Percentiles rank a stretch among this genome's conserved stretches.
Evolutionary conservation across 2,329 filamentous ascomycete species (phyloP).

Genomic region (Hymenoscyphus infarciens): DNA sequence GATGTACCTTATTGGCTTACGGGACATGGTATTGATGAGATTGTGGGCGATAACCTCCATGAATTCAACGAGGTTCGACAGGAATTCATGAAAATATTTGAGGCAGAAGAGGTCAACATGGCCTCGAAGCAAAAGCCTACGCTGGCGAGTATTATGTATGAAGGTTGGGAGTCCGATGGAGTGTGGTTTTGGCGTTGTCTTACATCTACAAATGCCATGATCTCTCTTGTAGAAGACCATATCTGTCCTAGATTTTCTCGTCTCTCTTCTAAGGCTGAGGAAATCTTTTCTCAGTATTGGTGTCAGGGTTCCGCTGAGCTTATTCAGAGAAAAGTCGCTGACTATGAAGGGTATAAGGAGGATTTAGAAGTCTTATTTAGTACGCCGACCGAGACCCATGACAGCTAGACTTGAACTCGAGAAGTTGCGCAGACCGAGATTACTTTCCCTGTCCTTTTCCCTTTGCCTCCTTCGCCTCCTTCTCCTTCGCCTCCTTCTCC

Average conservation of each 20-base stretch:
- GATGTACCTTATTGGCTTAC: constrained; percentile 36
- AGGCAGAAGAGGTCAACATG: constrained; percentile 24
- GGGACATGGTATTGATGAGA: constrained; percentile 23
- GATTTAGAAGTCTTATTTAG: constrained; percentile 19
- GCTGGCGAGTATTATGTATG: constrained; percentile 26
- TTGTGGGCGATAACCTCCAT: constrained; percentile 19
- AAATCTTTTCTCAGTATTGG: constrained; percentile 26
- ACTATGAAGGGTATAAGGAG: constrained; percentile 18
- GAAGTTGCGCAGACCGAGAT: too few species aligned
- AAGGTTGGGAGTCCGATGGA: constrained; percentile 30
- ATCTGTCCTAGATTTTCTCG: constrained; percentile 28
- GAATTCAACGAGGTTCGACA: constrained; percentile 24
- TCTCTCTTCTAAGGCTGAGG: constrained; percentile 22
- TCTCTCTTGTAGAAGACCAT: constrained; percentile 28
- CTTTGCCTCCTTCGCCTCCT: too few species aligned
- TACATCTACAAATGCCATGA: constrained; percentile 29
- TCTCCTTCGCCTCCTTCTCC: too few species aligned
- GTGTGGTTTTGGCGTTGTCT: constrained; percentile 35
- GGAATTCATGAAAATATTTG: constrained; percentile 30
- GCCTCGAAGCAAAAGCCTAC: constrained; percentile 13
- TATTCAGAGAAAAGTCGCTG: constrained; percentile 18
- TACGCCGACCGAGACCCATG: constrained; percentile 3
- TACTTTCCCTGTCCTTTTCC: too few species aligned
- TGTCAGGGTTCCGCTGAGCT: constrained; percentile 26
- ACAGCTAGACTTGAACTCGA: too few species aligned